Conservation (phyloP, 2,329 filamentous ascomycete genomes). For the Myotisia sp. region DNA sequence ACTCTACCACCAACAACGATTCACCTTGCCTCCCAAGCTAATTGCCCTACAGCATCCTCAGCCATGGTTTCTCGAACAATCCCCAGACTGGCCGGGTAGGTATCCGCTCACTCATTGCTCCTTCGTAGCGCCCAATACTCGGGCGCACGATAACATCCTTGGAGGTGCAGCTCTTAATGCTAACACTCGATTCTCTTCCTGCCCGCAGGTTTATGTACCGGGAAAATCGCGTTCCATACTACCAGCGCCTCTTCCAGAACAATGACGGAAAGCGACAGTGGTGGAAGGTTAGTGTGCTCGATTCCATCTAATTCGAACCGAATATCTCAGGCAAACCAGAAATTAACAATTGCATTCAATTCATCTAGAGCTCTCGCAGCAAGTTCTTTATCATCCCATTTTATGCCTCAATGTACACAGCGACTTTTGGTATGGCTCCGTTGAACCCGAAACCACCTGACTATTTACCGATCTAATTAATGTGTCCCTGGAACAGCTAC, state of each 20-base stretch:
- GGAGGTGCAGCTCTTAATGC: too few species aligned
- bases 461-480: not conserved
- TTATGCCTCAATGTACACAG: slow-evolving; percentile 39
- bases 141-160: slow-evolving; percentile 1
- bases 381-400: slow-evolving; percentile 47
- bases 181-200: not conserved
- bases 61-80: slow-evolving; percentile 30
- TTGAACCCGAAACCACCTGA: not conserved
- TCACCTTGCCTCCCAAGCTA: slow-evolving; percentile 11
- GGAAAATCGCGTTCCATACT: slow-evolving; percentile 53
- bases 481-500: slow-evolving; percentile 15
- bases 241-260: slow-evolving; percentile 53
- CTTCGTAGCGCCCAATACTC: not conserved
- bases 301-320: not conserved
- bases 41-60: slow-evolving; percentile 15
- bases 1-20: slow-evolving; percentile 14
- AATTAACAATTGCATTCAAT: slow-evolving; percentile 1
- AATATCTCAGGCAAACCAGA: too few species aligned
- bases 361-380: slow-evolving; percentile 38
- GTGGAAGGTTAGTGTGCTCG: slow-evolving; percentile 44
- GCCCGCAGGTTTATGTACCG: slow-evolving; percentile 41
- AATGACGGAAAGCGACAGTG: slow-evolving; percentile 53
- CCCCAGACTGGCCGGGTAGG: slow-evolving; percentile 32
- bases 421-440: slow-evolving; percentile 33
- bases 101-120: slow-evolving; percentile 10